Evolutionary conservation across 2,329 filamentous ascomycete genomes (phyloP).

Genomic region (Diaporthe aspalathi): DNA sequence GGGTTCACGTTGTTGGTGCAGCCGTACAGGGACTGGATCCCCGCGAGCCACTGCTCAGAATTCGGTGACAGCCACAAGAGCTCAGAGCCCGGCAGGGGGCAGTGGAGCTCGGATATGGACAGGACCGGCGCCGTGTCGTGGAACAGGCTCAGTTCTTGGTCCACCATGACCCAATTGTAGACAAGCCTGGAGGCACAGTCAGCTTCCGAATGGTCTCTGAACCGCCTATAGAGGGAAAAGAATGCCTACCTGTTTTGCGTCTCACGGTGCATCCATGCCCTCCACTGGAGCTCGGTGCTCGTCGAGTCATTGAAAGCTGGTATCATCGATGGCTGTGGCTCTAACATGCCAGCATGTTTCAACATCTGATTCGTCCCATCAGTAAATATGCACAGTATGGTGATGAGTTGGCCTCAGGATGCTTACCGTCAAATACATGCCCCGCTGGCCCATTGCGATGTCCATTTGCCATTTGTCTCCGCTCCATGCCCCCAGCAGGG

Average conservation of each 20-base stretch:
- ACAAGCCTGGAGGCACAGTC: slow-evolving; percentile 62
- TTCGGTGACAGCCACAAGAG: slow-evolving; percentile 71
- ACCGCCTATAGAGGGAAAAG: not conserved
- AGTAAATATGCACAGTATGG: slow-evolving; percentile 43
- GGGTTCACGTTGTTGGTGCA: slow-evolving; percentile 61
- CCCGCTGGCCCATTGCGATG: slow-evolving; percentile 78
- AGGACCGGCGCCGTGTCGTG: slow-evolving; percentile 72
- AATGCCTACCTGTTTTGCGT: slow-evolving; percentile 68
- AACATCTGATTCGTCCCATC: slow-evolving; percentile 63
- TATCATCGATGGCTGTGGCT: slow-evolving; percentile 59
- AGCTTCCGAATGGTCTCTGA: not conserved
- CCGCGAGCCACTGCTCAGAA: slow-evolving; percentile 68
- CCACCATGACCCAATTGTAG: slow-evolving; percentile 81
- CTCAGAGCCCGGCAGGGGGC: slow-evolving; percentile 72
- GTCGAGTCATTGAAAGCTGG: slow-evolving; percentile 56
- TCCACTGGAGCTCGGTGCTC: slow-evolving; percentile 66
- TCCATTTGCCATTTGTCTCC: slow-evolving; percentile 84
- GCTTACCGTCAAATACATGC: slow-evolving; percentile 74
- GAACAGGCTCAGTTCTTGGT: slow-evolving; percentile 77
- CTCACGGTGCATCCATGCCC: slow-evolving; percentile 73
- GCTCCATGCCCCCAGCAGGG: slow-evolving; percentile 76
- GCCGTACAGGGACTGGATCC: slow-evolving; percentile 69
- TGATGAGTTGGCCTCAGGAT: not conserved
- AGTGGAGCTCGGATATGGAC: slow-evolving; percentile 72
- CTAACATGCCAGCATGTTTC: slow-evolving; percentile 75